phyloP scores from a whole-genome alignment of 768 basidiomycete species.

The Russula dissimulans region DNA sequence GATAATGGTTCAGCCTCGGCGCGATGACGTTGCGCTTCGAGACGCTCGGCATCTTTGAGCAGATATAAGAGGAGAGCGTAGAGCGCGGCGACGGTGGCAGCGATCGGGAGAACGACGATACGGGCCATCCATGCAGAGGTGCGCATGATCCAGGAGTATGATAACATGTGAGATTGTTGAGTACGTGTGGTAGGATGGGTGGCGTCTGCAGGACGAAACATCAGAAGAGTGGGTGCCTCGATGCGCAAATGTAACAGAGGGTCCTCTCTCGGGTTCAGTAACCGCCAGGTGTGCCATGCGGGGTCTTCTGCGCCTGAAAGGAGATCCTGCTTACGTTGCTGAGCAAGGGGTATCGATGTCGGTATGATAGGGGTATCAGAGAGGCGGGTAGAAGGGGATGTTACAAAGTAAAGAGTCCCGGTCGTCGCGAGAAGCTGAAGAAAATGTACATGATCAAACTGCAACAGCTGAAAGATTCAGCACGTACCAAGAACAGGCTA shows the following conservation, averaged over 20 bases:
- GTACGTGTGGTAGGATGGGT: slow-evolving; percentile 12
- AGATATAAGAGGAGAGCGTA: slow-evolving; percentile 78
- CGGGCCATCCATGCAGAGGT: slow-evolving; percentile 67
- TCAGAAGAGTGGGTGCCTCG: slow-evolving; percentile 70
- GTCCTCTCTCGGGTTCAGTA: slow-evolving; percentile 60
- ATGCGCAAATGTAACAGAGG: slow-evolving; percentile 67
- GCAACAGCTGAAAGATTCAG: neutral
- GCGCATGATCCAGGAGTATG: slow-evolving; percentile 41
- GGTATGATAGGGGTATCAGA: slow-evolving; percentile 17
- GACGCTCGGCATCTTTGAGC: slow-evolving; percentile 81
- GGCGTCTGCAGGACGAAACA: slow-evolving; percentile 40
- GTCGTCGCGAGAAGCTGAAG: slow-evolving; percentile 71
- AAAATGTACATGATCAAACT: neutral
- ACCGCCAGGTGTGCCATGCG: slow-evolving; percentile 66
- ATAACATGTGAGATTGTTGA: slow-evolving; percentile 4
- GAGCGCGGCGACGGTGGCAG: slow-evolving; percentile 59
- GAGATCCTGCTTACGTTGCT: slow-evolving; percentile 13
- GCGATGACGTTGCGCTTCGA: slow-evolving; percentile 74
- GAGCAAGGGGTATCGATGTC: slow-evolving; percentile 9
- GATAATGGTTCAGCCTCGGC: slow-evolving; percentile 35
- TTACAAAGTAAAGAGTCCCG: slow-evolving; percentile 64
- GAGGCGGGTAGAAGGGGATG: slow-evolving; percentile 36
- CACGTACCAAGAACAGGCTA: slow-evolving; percentile 64
- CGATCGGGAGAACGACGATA: slow-evolving; percentile 80
- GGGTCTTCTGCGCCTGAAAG: slow-evolving; percentile 28